phyloP scores from a whole-genome alignment of 2,329 filamentous ascomycete species.

The Nothophaeocryptopus gaeumannii region DNA sequence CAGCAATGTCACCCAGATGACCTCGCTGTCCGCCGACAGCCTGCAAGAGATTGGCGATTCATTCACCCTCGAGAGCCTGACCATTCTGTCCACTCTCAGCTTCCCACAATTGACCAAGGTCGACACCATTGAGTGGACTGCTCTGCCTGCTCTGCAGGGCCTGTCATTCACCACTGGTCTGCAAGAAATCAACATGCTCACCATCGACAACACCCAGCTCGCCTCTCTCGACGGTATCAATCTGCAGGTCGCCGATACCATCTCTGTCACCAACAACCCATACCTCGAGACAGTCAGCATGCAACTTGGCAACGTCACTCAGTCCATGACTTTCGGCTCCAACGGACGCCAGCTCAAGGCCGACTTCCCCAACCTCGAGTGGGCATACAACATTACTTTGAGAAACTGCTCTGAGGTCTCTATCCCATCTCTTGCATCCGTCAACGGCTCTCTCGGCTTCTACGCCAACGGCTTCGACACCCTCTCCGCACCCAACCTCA shows the following conservation, averaged over 20 bases:
- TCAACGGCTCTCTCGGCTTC: constrained; percentile 80
- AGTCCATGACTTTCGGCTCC: constrained; percentile 68
- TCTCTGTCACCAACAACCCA: constrained; percentile 89
- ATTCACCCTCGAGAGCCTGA: constrained; percentile 69
- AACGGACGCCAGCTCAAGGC: constrained; percentile 74
- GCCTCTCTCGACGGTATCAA: constrained; percentile 76
- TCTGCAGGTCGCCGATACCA: constrained; percentile 65
- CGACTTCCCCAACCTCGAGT: constrained; percentile 73
- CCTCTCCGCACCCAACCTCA: constrained; percentile 68
- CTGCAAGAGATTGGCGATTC: constrained; percentile 64
- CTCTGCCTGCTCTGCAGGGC: constrained; percentile 62
- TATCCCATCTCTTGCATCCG: constrained; percentile 67
- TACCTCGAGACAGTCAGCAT: constrained; percentile 74
- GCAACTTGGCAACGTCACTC: constrained; percentile 72
- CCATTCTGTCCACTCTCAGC: constrained; percentile 64
- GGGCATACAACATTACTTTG: constrained; percentile 77
- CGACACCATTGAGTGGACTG: constrained; percentile 66
- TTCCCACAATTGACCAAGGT: constrained; percentile 66
- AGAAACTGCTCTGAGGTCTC: constrained; percentile 73
- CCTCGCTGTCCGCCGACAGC: constrained; percentile 58
- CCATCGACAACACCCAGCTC: constrained; percentile 84
- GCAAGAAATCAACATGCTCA: constrained; percentile 64
- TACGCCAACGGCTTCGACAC: constrained; percentile 70
- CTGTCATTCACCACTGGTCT: constrained; percentile 64
- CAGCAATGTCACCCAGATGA: constrained; percentile 59